Percentiles rank a stretch among this genome's conserved stretches.
Conservation (phyloP, 768 basidiomycete genomes). For the Mrakia frigida region DNA sequence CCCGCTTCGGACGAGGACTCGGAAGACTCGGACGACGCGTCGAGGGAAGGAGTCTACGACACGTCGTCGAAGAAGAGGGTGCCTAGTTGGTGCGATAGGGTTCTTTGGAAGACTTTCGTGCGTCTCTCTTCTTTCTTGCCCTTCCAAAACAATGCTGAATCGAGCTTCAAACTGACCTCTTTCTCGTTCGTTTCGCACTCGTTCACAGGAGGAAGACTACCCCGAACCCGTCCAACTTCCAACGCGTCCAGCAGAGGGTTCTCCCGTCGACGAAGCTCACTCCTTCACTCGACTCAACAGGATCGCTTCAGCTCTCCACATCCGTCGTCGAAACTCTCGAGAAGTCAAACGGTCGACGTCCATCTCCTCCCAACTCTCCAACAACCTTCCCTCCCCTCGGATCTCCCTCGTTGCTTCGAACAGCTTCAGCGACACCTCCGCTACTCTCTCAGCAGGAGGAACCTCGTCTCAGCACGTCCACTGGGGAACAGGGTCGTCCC, state of each 20-base stretch:
- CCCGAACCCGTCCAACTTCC: background rate
- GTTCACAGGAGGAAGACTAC: conserved; percentile 10
- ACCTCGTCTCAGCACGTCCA: conserved; percentile 8
- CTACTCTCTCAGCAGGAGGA: no score
- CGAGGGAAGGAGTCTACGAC: conserved; percentile 24
- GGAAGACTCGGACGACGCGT: conserved; percentile 22
- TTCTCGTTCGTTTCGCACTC: background rate
- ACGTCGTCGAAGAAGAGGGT: conserved; percentile 26
- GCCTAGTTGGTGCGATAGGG: conserved; percentile 24
- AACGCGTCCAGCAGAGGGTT: background rate
- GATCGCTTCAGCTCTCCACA: conserved; percentile 18
- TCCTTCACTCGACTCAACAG: conserved; percentile 21
- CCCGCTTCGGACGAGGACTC: conserved; percentile 18
- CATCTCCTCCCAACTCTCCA: conserved; percentile 16
- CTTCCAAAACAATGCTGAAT: background rate
- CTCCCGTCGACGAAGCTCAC: background rate
- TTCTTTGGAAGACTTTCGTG: conserved; percentile 21
- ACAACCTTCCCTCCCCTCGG: background rate
- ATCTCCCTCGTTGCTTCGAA: background rate
- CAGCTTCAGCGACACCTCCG: background rate
- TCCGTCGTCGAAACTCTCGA: conserved; percentile 19
- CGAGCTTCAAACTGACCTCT: background rate
- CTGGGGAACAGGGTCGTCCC: conserved; percentile 16
- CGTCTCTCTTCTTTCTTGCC: no score
- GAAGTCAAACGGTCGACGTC: conserved; percentile 20